These are phyloP conservation scores for Plicaturopsis crispa DNA, from an alignment of 768 basidiomycete genomes.

Conservation along the genomic window DNA sequence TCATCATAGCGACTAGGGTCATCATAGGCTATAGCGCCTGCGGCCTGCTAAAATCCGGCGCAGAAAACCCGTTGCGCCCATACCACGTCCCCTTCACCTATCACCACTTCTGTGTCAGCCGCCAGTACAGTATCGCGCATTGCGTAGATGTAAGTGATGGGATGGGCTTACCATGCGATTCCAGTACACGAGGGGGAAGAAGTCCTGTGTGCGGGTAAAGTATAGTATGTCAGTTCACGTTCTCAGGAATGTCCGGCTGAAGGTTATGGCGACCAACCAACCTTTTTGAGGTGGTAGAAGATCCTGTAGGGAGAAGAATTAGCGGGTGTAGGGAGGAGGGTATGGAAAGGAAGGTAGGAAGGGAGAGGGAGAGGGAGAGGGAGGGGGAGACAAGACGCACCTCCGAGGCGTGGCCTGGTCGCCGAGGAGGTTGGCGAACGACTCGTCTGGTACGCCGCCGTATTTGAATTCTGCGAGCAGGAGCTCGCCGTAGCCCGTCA, in stretches of 20 bases:
- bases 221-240: conserved; percentile 7
- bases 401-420: conserved; percentile 73
- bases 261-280: conserved; percentile 13
- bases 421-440: conserved; percentile 61
- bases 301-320: conserved; percentile 29
- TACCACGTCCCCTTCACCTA: too few relatives aligned
- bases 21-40: too few relatives aligned
- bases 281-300: conserved; percentile 89
- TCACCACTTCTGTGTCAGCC: too few relatives aligned
- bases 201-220: conserved; percentile 30
- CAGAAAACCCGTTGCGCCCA: too few relatives aligned
- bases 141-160: too few relatives aligned
- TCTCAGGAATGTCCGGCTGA: background rate
- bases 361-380: too few relatives aligned
- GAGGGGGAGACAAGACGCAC: too few relatives aligned
- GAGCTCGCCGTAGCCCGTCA: conserved; percentile 75
- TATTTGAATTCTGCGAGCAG: conserved; percentile 96
- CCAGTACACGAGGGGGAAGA: conserved; percentile 79
- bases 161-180: conserved; percentile 63
- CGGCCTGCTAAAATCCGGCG: too few relatives aligned
- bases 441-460: conserved; percentile 80
- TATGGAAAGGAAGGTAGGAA: background rate
- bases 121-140: too few relatives aligned
- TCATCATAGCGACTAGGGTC: too few relatives aligned
- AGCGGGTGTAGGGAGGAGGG: conserved; percentile 7